A percentile compares a stretch with the other conserved stretches of the same genome.
These are phyloP conservation scores for Lecanicillium sp. DNA, from an alignment of 2,329 filamentous ascomycete species.

Conservation along the genomic window DNA sequence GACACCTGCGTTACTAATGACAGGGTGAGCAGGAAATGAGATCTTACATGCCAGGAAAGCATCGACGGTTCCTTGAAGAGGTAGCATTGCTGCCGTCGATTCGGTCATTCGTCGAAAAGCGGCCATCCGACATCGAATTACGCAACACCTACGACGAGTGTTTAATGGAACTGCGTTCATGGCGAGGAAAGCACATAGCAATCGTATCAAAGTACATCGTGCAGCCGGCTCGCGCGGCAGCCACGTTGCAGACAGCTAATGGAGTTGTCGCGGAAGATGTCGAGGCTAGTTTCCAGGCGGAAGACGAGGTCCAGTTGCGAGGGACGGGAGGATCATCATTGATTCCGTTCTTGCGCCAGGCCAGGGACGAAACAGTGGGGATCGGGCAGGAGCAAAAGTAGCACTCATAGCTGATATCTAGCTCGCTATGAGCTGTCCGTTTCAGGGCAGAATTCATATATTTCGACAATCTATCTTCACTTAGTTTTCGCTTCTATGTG, in stretches of 20 bases:
- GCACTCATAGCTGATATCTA: no score
- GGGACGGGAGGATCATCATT: slow-evolving; percentile 11
- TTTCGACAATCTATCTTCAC: no score
- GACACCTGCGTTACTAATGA: no score
- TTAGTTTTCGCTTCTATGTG: no score
- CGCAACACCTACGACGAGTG: slow-evolving; percentile 8
- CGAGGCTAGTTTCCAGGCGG: slow-evolving; percentile 2
- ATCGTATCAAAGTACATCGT: slow-evolving; percentile 14
- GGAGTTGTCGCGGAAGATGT: background rate
- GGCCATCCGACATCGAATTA: slow-evolving; percentile 2
- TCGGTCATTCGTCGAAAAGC: slow-evolving; percentile 9
- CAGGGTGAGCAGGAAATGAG: slow-evolving; percentile 6
- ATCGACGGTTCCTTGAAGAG: slow-evolving; percentile 10
- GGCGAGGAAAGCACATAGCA: slow-evolving; percentile 13
- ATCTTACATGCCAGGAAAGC: slow-evolving; percentile 13
- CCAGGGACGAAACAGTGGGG: slow-evolving; percentile 27
- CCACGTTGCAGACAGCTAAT: background rate
- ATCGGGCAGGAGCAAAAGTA: slow-evolving; percentile 8
- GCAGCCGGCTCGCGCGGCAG: slow-evolving; percentile 1
- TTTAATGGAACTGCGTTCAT: slow-evolving; percentile 9
- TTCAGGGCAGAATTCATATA: no score
- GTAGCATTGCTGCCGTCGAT: slow-evolving; percentile 8
- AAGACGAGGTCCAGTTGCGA: slow-evolving; percentile 5
- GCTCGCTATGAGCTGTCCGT: no score
- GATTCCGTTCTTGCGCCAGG: slow-evolving; percentile 14